These are phyloP conservation scores for Paxillus ammoniavirescens DNA, from an alignment of 768 basidiomycete species.

Conservation along the genomic window DNA sequence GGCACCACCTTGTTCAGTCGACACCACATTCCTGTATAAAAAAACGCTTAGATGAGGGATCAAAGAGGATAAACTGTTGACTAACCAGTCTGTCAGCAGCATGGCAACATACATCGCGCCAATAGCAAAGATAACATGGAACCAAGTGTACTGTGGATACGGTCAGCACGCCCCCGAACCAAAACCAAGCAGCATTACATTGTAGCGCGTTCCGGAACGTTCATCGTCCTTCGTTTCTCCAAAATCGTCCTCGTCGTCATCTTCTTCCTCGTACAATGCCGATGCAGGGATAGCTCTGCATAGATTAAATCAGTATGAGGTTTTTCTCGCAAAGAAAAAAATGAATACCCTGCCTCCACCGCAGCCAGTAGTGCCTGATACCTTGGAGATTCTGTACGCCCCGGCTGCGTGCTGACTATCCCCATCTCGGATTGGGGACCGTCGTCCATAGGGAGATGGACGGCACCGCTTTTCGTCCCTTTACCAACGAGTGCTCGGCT, in stretches of 20 bases:
- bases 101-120: constrained; percentile 98
- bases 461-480: constrained; percentile 57
- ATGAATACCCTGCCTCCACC: constrained; percentile 85
- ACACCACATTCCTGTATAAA: constrained; percentile 73
- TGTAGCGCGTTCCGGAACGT: constrained; percentile 90
- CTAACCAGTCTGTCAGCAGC: constrained; percentile 95
- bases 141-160: constrained; percentile 84
- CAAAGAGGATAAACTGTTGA: constrained; percentile 10
- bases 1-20: constrained; percentile 45
- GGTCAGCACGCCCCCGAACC: not conserved
- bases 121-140: constrained; percentile 96
- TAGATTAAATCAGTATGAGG: not conserved
- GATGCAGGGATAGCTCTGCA: constrained; percentile 88
- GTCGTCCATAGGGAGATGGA: constrained; percentile 60
- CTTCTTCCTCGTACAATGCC: constrained; percentile 76
- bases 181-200: constrained; percentile 49
- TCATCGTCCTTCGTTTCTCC: constrained; percentile 90
- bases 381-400: constrained; percentile 78
- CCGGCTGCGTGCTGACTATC: constrained; percentile 81
- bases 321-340: not conserved
- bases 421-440: constrained; percentile 65
- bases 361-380: constrained; percentile 95
- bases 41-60: constrained; percentile 3
- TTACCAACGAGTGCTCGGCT: constrained; percentile 85
- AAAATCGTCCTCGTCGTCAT: constrained; percentile 69